These are phyloP conservation scores for Venturiaceae sp. DNA, from an alignment of 2,329 filamentous ascomycete genomes.

Conservation along the genomic window DNA sequence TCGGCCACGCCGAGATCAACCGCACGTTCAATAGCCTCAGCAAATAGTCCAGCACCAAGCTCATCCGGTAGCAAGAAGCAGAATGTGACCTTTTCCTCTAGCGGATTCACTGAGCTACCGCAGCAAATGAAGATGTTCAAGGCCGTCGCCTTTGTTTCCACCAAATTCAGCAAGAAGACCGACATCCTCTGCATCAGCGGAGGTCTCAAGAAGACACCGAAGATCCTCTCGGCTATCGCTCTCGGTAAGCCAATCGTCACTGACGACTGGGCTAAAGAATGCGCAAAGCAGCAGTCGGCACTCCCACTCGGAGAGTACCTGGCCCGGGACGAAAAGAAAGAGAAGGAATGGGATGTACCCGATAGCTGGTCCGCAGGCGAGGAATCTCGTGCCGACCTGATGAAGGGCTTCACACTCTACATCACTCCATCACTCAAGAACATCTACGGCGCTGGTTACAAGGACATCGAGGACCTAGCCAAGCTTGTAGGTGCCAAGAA, in stretches of 20 bases:
- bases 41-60: not conserved
- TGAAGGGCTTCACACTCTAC: not conserved
- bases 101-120: not conserved
- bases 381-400: not conserved
- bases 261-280: not conserved
- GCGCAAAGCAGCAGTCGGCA: not conserved
- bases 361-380: not conserved
- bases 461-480: not conserved
- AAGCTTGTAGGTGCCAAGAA: not conserved
- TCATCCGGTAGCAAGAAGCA: not conserved
- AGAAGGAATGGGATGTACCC: not conserved
- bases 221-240: not conserved
- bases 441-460: not conserved
- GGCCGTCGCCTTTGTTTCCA: not conserved
- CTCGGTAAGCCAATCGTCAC: constrained; percentile 1
- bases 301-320: not conserved
- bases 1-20: not conserved
- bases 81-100: not conserved
- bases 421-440: not conserved
- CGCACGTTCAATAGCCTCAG: not conserved
- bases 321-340: not conserved
- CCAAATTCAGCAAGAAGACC: not conserved
- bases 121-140: not conserved
- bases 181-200: not conserved
- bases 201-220: not conserved